Conservation (phyloP, 345 rosid species). For the Pugionium cornutum region DNA sequence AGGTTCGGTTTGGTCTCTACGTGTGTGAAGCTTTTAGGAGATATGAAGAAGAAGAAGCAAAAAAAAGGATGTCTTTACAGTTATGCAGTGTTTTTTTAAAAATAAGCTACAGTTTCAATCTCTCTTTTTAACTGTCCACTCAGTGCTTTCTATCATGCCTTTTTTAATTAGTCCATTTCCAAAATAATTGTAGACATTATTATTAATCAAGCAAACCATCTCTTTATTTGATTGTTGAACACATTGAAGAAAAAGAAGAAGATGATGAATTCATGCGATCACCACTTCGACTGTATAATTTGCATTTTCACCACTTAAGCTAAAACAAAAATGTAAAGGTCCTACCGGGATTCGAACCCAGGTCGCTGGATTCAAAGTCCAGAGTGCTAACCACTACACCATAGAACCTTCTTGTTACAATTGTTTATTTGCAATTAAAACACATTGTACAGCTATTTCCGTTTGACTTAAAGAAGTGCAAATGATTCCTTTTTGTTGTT, state of each 20-base stretch:
- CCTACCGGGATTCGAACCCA: conserved; percentile 98
- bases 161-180: conserved; percentile 7
- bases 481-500: too few relatives aligned
- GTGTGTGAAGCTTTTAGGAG: conserved; percentile 29
- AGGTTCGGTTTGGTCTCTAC: not conserved
- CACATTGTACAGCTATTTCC: not conserved
- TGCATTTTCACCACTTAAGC: not conserved
- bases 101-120: conserved; percentile 17
- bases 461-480: too few relatives aligned
- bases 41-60: conserved; percentile 33
- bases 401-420: conserved; percentile 50
- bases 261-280: not conserved
- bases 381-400: conserved; percentile 99
- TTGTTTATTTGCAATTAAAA: too few relatives aligned
- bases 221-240: conserved; percentile 10
- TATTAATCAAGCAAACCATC: not conserved
- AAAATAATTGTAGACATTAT: not conserved
- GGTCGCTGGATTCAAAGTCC: conserved; percentile 97
- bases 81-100: conserved; percentile 10
- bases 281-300: not conserved
- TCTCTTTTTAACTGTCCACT: conserved; percentile 37
- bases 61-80: conserved; percentile 33
- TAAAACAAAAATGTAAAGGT: conserved; percentile 38
- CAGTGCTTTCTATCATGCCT: conserved; percentile 31
- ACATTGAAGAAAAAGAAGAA: not conserved